Percentiles rank a stretch among this genome's conserved stretches.
Conservation (phyloP, 345 rosid species). For the Crucihimalaya himalaica region DNA sequence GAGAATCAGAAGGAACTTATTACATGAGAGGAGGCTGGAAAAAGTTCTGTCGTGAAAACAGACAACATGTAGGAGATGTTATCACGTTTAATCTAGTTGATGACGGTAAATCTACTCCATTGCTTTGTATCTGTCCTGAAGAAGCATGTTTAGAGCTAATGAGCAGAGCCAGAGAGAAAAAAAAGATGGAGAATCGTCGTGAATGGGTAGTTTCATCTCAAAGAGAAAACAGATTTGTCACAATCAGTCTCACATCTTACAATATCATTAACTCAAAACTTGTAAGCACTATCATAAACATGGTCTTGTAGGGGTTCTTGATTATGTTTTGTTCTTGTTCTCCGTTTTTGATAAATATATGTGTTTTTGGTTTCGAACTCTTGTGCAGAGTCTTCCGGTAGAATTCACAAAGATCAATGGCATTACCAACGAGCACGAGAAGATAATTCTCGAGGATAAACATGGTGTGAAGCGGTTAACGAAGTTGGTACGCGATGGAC, state of each 20-base stretch:
- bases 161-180: background rate
- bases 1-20: background rate
- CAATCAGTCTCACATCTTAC: slow-evolving; percentile 26
- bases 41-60: slow-evolving; percentile 23
- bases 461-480: background rate
- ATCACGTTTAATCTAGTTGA: slow-evolving; percentile 25
- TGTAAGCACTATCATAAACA: slow-evolving; percentile 6
- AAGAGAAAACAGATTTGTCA: slow-evolving; percentile 6
- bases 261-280: slow-evolving; percentile 25
- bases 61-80: slow-evolving; percentile 14
- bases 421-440: background rate
- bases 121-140: slow-evolving; percentile 31
- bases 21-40: slow-evolving; percentile 32
- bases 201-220: slow-evolving; percentile 2
- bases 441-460: slow-evolving; percentile 24
- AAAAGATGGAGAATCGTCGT: background rate
- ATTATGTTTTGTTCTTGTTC: background rate
- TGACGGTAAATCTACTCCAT: slow-evolving; percentile 15
- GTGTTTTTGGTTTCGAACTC: background rate
- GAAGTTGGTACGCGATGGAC: slow-evolving; percentile 16
- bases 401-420: background rate
- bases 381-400: slow-evolving; percentile 23
- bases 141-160: slow-evolving; percentile 25
- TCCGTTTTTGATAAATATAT: background rate
- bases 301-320: background rate